Evolutionary conservation across 805 yeast species (phyloP).

Genomic region (Starmerella bombi): DNA sequence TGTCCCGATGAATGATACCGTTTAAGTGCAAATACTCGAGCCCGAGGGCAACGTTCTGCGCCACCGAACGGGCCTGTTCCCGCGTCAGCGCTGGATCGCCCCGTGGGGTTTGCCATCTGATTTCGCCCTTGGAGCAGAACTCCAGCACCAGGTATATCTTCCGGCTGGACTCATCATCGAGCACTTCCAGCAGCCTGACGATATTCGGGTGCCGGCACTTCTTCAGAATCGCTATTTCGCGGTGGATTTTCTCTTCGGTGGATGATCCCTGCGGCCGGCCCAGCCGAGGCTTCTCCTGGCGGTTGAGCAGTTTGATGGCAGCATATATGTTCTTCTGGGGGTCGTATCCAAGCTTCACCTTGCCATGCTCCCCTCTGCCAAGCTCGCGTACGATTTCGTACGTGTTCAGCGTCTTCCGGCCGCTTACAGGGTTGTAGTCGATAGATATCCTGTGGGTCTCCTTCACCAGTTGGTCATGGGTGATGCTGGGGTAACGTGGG

Average conservation of each 20-base stretch:
- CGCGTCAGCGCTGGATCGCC: constrained; percentile 59
- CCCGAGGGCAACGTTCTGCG: constrained; percentile 76
- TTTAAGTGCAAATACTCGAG: constrained; percentile 81
- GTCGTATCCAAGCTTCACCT: constrained; percentile 81
- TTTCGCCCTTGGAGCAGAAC: constrained; percentile 81
- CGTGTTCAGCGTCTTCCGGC: constrained; percentile 70
- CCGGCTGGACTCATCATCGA: constrained; percentile 70
- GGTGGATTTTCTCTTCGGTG: constrained; percentile 59
- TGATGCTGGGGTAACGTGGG: neutral
- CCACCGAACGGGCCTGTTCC: constrained; percentile 52
- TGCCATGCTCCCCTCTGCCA: constrained; percentile 98
- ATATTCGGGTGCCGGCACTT: constrained; percentile 86
- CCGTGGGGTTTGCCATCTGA: constrained; percentile 52
- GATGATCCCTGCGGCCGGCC: constrained; percentile 36
- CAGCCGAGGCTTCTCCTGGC: constrained; percentile 45
- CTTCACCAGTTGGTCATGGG: constrained; percentile 38
- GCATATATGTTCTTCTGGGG: constrained; percentile 43
- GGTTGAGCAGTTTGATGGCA: constrained; percentile 88
- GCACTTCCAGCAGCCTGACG: constrained; percentile 72
- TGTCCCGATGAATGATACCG: constrained; percentile 74
- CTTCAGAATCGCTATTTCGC: constrained; percentile 88
- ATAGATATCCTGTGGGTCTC: constrained; percentile 70
- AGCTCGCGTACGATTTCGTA: constrained; percentile 79
- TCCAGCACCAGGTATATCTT: constrained; percentile 86
- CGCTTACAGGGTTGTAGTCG: constrained; percentile 69